Base-by-base conservation (phyloP, 257 asterid genomes). In the Solanum appendiculatum region DNA sequence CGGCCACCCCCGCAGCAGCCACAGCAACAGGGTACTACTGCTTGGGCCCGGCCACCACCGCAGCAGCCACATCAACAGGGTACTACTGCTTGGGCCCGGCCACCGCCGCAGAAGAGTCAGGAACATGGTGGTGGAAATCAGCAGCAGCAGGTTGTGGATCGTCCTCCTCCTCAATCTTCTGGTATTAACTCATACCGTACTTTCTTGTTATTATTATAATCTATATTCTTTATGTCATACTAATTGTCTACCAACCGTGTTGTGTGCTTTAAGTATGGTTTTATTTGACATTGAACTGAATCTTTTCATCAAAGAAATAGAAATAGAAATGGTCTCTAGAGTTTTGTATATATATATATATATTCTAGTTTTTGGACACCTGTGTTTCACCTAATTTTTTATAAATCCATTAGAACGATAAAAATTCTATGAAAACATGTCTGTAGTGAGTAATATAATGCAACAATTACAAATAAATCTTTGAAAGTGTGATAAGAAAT, bases 161-260 rank as follows among this genome's bases (percentile, higher is more conserved):
- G 86, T 60, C 87, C 90, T 25, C 6, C 90, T 34, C 44, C 93
- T 84, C 92, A 85, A 87, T n/a, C 86, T 37, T 34, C 91, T 21
- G 94, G 94, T 92, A 90, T 78, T 63, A 40, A 21, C 36, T 37
- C 21, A 10, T 74, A 15, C 42, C 42, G 7, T 23, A 4, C n/a
- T 70, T 34, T 10, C 20, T 84, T 34, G 27, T 70, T 21, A n/a
- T 70, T 16, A 16, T 34, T 69, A n/a, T 37, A 3, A 15, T 68
- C 37, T 29, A 6, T 7, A 31, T 68, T 66, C 29, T 66, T 66
- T 11, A 16, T 66, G 5, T 31, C n/a, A 69, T 69, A 69, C 77
- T 69, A 69, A 7, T 29, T 33, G 16, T 34, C 18, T 34, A 20
- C 75, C n/a, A 42, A 42, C 48, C 48, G 48, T 42, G 48, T 42